phyloP scores from a whole-genome alignment of 768 basidiomycete species.

The Suillus placidus region DNA sequence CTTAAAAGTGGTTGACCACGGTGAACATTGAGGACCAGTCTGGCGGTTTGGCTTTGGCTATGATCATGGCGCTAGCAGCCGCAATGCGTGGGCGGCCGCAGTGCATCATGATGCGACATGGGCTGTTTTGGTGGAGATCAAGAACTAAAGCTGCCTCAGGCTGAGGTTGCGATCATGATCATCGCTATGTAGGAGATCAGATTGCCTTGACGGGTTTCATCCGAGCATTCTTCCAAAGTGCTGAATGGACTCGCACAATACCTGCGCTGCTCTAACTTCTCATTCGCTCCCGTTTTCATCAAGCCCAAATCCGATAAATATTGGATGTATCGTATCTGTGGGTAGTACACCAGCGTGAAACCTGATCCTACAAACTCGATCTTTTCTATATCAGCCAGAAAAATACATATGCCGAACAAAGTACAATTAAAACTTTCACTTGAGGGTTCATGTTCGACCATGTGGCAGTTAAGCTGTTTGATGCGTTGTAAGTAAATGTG shows the following conservation, averaged over 20 bases:
- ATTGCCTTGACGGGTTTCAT: neutral
- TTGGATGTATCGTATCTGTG: neutral
- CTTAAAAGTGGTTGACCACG: neutral
- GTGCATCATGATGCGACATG: neutral
- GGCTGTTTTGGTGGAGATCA: neutral
- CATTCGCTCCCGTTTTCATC: neutral
- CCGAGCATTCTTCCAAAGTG: neutral
- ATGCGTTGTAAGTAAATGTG: constrained; percentile 36
- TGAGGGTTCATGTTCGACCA: constrained; percentile 65
- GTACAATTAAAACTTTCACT: constrained; percentile 61
- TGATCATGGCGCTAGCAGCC: neutral
- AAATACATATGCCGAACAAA: constrained; percentile 65
- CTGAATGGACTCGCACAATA: neutral
- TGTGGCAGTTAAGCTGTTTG: constrained; percentile 37
- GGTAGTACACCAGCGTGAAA: neutral
- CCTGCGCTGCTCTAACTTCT: neutral
- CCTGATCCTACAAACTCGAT: neutral
- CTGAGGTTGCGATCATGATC: neutral
- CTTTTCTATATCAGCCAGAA: constrained; percentile 44
- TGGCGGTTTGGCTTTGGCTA: neutral
- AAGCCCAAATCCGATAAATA: neutral
- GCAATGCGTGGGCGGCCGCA: neutral
- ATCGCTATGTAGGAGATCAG: neutral
- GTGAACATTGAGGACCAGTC: neutral
- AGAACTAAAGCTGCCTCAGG: neutral